Percentiles rank a stretch among this genome's conserved stretches.
These are phyloP conservation scores for Peronospora belbahrii DNA, from an alignment of 352 stramenopile species.

Conservation along the genomic window DNA sequence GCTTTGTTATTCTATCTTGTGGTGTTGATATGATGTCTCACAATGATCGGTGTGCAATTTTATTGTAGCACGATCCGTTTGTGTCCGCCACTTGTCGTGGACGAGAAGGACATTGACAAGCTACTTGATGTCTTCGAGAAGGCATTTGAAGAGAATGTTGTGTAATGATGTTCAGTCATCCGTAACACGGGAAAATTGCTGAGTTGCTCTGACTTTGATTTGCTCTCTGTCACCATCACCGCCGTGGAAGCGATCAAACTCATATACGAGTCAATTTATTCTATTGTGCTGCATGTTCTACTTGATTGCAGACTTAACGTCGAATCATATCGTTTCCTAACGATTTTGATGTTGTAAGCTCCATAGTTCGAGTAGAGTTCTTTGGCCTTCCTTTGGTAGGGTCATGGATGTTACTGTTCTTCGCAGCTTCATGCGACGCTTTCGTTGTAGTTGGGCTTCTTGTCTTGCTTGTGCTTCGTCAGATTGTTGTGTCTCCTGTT, in stretches of 20 bases:
- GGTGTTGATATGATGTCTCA: conserved; percentile 4
- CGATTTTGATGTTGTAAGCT: background rate
- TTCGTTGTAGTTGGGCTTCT: conserved; percentile 1
- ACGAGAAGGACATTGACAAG: conserved; percentile 69
- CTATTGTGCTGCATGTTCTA: conserved; percentile 6
- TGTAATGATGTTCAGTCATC: conserved; percentile 24
- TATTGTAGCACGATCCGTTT: conserved; percentile 59
- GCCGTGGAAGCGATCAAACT: background rate
- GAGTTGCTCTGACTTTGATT: conserved; percentile 9
- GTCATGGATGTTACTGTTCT: conserved; percentile 4
- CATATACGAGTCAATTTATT: conserved; percentile 1
- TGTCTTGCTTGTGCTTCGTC: conserved; percentile 6
- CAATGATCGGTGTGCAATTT: conserved; percentile 2
- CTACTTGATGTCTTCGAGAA: conserved; percentile 64
- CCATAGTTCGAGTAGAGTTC: conserved; percentile 44
- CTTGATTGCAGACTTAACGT: background rate
- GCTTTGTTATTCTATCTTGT: background rate
- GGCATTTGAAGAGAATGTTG: conserved; percentile 44
- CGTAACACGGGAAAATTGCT: conserved; percentile 4
- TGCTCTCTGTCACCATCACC: conserved; percentile 1
- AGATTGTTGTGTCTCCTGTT: conserved; percentile 9
- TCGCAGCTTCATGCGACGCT: conserved; percentile 11
- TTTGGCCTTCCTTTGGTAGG: conserved; percentile 19
- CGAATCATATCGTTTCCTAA: too few species aligned
- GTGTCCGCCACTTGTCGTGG: conserved; percentile 76